These are phyloP conservation scores for Fraxinus platypoda DNA, from an alignment of 305 asterid species.

Conservation along the genomic window DNA sequence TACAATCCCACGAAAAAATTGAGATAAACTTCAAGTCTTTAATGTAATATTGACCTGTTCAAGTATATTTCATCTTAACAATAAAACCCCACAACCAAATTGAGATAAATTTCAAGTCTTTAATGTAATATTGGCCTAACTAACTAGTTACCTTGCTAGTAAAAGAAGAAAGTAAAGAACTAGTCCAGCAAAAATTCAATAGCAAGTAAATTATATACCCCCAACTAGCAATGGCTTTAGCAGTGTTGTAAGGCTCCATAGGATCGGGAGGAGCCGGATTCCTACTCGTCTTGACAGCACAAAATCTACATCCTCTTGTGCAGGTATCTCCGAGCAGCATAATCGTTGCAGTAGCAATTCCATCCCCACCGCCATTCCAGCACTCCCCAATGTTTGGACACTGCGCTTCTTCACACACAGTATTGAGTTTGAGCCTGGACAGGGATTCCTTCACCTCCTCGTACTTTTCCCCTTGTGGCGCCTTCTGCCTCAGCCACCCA, in stretches of 20 bases:
- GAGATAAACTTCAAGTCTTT: not conserved
- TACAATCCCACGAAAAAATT: conserved; percentile 3
- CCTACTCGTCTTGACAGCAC: conserved; percentile 93
- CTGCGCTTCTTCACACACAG: conserved; percentile 97
- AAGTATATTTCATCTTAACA: not conserved
- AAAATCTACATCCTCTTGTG: conserved; percentile 92
- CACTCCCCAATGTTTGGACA: conserved; percentile 98
- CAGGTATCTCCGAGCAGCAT: conserved; percentile 96
- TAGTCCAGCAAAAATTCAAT: not conserved
- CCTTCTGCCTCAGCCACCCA: conserved; percentile 88
- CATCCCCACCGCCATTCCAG: conserved; percentile 99
- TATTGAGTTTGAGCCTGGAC: conserved; percentile 72
- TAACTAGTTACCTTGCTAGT: not conserved
- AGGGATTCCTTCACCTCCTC: conserved; percentile 81
- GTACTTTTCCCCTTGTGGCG: conserved; percentile 87
- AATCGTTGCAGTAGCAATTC: conserved; percentile 90
- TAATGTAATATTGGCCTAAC: not conserved
- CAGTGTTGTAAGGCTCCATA: conserved; percentile 89
- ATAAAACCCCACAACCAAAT: not conserved
- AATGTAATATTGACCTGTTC: not conserved
- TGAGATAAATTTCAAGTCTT: not conserved
- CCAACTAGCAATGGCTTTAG: conserved; percentile 92
- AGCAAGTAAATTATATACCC: conserved; percentile 42
- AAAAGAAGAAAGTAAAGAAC: not conserved
- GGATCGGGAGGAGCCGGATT: conserved; percentile 98